Evolutionary conservation across 805 yeast genomes (phyloP), one percentile per base, ranked within the genome.

Genomic region (Candida namnaoensis): DNA sequence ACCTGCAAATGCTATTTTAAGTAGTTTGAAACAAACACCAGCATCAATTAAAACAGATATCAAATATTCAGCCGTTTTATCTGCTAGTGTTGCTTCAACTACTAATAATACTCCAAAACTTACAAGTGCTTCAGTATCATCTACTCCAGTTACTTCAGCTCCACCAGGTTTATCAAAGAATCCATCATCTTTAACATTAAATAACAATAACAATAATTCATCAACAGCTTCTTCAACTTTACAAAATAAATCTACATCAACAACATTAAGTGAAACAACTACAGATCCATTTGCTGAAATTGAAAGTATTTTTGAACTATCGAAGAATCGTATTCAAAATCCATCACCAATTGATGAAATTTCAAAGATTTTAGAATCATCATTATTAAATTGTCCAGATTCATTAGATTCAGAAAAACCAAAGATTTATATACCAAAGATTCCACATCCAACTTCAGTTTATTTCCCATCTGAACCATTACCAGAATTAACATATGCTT

Each of bases 381-480:
- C 97, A 3, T 68, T 87, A 44, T 67, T 86, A 50, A 84, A 85
- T 53, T 88, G 97, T 58, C 98, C 99, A 0, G 98, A 93, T 62
- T 86, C 98, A 1, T 74, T 80, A 44, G 95, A 91, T 58, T 82
- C 95, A 2, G 97, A 91, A 53, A 76, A 70, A 51, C 95, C 97
- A 14, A 75, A 82, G 46, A 60, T 57, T 35, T 54, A 88, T 58
- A 76, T 74, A 38, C 91, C 97, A 7, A 72, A 75, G 23, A 78
- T 80, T 50, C 95, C 95, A 41, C 95, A 84, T 56, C 95, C 96
- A 26, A 87, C 95, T 7, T 86, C 93, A 34, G 76, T 84, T 23
- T 86, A 82, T 61, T 93, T 87, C 63, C 99, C 99, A 44, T 87
- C 80, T 56, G 93, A 84, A 46, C 90, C 90, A 30, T 49, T 69